Evolutionary conservation across 768 basidiomycete species (phyloP), one percentile per base, ranked within the genome.

Genomic region (Auricularia cornea): DNA sequence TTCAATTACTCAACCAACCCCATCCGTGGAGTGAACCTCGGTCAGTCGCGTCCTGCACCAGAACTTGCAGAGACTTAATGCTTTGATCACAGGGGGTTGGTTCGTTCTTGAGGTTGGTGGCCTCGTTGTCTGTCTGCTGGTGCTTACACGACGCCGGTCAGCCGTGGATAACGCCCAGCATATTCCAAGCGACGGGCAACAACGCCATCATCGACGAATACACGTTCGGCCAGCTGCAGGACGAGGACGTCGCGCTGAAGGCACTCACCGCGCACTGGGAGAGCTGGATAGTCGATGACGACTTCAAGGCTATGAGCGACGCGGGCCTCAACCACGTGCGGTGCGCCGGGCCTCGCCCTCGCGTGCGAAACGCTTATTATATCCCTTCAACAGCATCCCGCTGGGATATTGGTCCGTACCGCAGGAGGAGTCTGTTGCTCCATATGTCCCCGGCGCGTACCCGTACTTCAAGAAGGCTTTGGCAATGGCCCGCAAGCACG

Each of bases 401-500:
- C 64, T 89, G 5, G 88, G 87, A 10, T 90, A 85, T 71, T 90
- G 88, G 88, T 86, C 87, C n/a, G 81, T 89, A n/a, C 88, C 88
- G 0, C 59, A 66, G 65, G 33, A 52, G 18, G 29, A 79, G 26
- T 81, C 79, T 20, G 76, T 79, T 16, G 70, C 75, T 2, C 87
- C 87, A 0, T 88, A 83, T 70, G 77, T 80, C 56, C 71, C 84
- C 0, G 88, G 88, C 10, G 87, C 87, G 32, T 89, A 87, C 74
- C 79, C 85, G 2, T 88, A 88, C 72, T 79, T 90, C 65, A 76
- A 86, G 23, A 79, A 78, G 59, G 84, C 83, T 2, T 80, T 90
- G 56, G 74, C 76, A 65, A 89, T 86, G 83, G 91, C 91, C 1
- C 78, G 78, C 44, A 75, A 79, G 29, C 76, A 88, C 68, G 77